Percentiles rank a stretch among this genome's conserved stretches.
Conservation (phyloP, 495 filamentous ascomycete genomes). For the Hyaloscypha variabilis region DNA sequence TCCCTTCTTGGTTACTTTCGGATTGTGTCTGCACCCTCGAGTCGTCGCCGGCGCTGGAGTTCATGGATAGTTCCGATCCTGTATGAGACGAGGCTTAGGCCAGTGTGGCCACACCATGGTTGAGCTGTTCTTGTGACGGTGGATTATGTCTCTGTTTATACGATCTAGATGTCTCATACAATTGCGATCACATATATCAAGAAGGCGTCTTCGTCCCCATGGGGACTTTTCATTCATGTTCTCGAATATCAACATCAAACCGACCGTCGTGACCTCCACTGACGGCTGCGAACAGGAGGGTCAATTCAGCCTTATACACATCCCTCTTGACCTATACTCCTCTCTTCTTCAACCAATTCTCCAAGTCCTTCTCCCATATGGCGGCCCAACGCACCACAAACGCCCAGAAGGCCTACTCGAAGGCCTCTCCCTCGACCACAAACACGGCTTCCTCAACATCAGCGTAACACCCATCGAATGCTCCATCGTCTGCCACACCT, state of each 20-base stretch:
- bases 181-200: slow-evolving; percentile 28
- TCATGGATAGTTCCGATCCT: slow-evolving; percentile 4
- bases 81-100: background rate
- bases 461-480: slow-evolving; percentile 92
- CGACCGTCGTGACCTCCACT: slow-evolving; percentile 22
- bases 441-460: slow-evolving; percentile 87
- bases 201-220: slow-evolving; percentile 22
- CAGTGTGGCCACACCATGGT: background rate
- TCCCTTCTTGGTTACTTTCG: background rate
- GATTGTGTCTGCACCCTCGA: background rate
- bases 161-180: slow-evolving; percentile 24
- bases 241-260: slow-evolving; percentile 25
- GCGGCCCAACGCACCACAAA: slow-evolving; percentile 35
- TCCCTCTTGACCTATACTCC: slow-evolving; percentile 81
- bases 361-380: slow-evolving; percentile 65
- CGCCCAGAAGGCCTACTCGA: slow-evolving; percentile 41
- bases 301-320: slow-evolving; percentile 85
- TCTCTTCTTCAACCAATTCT: slow-evolving; percentile 83
- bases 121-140: slow-evolving; percentile 14
- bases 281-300: slow-evolving; percentile 67
- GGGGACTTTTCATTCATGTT: slow-evolving; percentile 20
- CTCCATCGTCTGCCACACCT: slow-evolving; percentile 83
- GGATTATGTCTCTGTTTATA: slow-evolving; percentile 28
- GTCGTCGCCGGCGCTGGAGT: background rate
- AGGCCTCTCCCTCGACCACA: slow-evolving; percentile 46